Conservation (phyloP, 1,284 basidiomycete species). For the Porodaedalea pini region DNA sequence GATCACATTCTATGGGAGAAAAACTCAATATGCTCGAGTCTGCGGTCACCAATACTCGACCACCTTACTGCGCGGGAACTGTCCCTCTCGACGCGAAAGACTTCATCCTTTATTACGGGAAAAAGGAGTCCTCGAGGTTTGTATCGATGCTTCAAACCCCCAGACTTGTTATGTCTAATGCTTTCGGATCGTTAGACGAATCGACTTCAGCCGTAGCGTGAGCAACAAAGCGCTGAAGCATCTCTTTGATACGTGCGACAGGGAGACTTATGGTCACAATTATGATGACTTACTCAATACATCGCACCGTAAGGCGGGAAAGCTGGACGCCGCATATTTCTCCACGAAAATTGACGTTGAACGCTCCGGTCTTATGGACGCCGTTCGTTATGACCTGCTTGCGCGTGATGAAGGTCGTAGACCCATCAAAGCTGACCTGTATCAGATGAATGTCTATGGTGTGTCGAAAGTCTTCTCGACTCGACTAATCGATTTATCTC, state of each 20-base stretch:
- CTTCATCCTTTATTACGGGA: not conserved
- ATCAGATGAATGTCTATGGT: conserved; percentile 19
- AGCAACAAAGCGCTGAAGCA: not conserved
- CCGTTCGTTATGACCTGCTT: not conserved
- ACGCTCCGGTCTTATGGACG: conserved; percentile 22
- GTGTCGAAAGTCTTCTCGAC: not conserved
- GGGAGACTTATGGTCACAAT: conserved; percentile 9
- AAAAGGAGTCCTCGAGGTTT: not conserved
- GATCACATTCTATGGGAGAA: no score
- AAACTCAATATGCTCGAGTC: no score
- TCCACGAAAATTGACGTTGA: not conserved
- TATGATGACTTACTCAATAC: conserved; percentile 13
- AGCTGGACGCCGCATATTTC: conserved; percentile 14
- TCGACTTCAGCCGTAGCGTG: conserved; percentile 2
- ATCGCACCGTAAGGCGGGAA: conserved; percentile 16
- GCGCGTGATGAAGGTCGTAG: not conserved
- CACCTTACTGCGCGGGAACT: not conserved
- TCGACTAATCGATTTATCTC: not conserved
- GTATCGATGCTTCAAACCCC: not conserved
- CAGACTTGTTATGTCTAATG: not conserved
- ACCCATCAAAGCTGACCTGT: conserved; percentile 12
- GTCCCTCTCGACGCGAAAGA: not conserved
- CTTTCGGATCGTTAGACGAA: not conserved
- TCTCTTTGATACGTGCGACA: conserved; percentile 2
- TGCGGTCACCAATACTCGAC: no score